A percentile compares a stretch with the other conserved stretches of the same genome.
Conservation (phyloP, 768 basidiomycete species). For the Mycena metata region DNA sequence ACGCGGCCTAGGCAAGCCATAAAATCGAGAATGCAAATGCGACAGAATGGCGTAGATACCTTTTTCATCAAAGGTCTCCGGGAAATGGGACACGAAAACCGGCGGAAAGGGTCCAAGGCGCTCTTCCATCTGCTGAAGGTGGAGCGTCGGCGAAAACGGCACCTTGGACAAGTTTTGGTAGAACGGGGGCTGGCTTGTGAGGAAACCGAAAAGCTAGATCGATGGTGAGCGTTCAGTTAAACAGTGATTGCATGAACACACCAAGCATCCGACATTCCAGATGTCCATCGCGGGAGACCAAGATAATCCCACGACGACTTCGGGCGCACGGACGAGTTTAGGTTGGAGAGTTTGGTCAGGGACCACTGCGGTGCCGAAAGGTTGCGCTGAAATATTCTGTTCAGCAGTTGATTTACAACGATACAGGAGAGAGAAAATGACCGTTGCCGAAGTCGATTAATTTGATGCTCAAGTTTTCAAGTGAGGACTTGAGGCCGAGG, state of each 20-base stretch:
- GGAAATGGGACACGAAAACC: too few species aligned
- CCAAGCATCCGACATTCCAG: too few species aligned
- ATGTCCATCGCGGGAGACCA: conserved; percentile 44
- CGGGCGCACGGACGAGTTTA: conserved; percentile 42
- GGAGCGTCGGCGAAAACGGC: conserved; percentile 25
- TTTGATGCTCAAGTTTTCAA: conserved; percentile 24
- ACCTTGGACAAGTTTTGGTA: conserved; percentile 19
- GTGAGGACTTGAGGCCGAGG: conserved; percentile 10
- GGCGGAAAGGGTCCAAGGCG: conserved; percentile 38
- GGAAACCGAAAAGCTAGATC: too few species aligned
- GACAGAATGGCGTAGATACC: conserved; percentile 14
- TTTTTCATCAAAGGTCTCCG: too few species aligned
- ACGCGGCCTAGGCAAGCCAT: too few species aligned
- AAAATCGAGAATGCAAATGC: background rate
- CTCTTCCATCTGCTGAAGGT: conserved; percentile 40
- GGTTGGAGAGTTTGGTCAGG: background rate
- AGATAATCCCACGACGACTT: conserved; percentile 41
- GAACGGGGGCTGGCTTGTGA: background rate
- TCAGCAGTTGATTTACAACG: background rate
- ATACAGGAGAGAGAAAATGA: conserved; percentile 35
- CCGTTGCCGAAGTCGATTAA: conserved; percentile 30
- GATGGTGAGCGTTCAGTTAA: too few species aligned
- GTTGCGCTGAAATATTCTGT: background rate
- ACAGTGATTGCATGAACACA: too few species aligned
- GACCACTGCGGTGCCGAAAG: background rate